Evolutionary conservation across 768 basidiomycete species (phyloP), one percentile per base, ranked within the genome.

Genomic region (Steccherinum ochraceum): DNA sequence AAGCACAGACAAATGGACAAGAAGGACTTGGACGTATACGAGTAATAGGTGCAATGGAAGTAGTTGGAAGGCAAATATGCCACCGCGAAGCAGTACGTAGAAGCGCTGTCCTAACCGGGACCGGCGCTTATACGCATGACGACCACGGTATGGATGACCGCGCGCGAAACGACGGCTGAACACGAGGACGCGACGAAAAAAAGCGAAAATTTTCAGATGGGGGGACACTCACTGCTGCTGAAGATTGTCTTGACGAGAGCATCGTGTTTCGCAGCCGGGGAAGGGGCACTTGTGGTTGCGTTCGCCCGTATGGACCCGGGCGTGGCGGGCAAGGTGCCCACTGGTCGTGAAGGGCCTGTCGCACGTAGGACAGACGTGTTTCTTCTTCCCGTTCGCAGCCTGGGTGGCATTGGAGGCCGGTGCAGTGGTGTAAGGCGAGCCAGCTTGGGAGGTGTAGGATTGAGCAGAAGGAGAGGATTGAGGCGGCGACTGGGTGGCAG

Each of bases 221-320:
- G 30, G 24, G 26, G 25, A 23, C 10, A 74, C 77, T 70, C 58
- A 79, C 77, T 79, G 77, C 56, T 79, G 77, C 57, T 78, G 81
- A 16, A 95, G 75, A 57, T 95, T 95, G 59, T 95, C 93, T 66
- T 93, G 90, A 26, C 92, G 74, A 11, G 89, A 91, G 58, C 93
- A 94, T 16, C 88, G 77, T 1, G 91, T 93, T 59, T 93, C 89
- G 65, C 92, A 95, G 20, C 91, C 92, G n/a, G 93, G 92, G 71
- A 91, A 94, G 26, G 93, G 92, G 62, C 92, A 95, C 53, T 83
- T 88, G 72, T 93, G 89, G 68, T 93, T 93, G 55, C 89, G 78
- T 61, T 93, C 92, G 39, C 92, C 92, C 13, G 92, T 94, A 69
- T 94, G 92, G 12, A 93, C 86, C 50, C 90, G 75, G n/a, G 86